Base-by-base conservation (phyloP, 108 stramenopile genomes). In the Cyclotella cryptica region DNA sequence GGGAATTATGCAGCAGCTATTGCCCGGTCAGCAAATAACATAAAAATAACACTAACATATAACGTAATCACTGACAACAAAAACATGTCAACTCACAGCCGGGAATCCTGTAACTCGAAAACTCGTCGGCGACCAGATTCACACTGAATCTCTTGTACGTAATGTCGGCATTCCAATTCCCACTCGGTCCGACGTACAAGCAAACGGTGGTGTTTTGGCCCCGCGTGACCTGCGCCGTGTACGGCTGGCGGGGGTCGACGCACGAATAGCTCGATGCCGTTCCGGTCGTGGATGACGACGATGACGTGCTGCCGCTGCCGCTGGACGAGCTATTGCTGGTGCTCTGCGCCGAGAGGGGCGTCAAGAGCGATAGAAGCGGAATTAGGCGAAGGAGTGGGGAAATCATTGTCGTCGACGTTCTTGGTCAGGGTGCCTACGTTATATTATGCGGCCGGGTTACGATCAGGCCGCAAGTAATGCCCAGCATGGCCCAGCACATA, bases 61-160 rank as follows among this genome's bases (percentile, higher is more conserved):
- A 61, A 42, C 44, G 47, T 64, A 15, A 35, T 51, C 53, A 63
- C 44, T 10, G 18, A 11, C 29, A 67, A 46, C 12, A 26, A 39
- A 24, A 64, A 11, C 17, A 15, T 13, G 35, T 41, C 42, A 46
- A 74, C 79, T 80, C 30, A 80, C 79, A 80, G 28, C 72, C 72
- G 30, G 79, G 79, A 69, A 80, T 69, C 29, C 42, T 26, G 42
- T 83, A 83, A 46, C 72, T 78, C 26, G 81, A 78, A 79, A 83
- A 83, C 52, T 78, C 71, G 40, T 83, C 81, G 24, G 77, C 77
- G 10, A 59, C 58, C 57, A 79, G 60, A 73, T 78, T 83, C 2
- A 78, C 54, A 44, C 52, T 55, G 43, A 79, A 83, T 18, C 81
- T 64, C 78, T 64, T 83, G 57, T 83, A 83, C 10, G 28, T 41